Base-by-base conservation (phyloP, 306 rosid genomes). In the Begonia fuchsioides region DNA sequence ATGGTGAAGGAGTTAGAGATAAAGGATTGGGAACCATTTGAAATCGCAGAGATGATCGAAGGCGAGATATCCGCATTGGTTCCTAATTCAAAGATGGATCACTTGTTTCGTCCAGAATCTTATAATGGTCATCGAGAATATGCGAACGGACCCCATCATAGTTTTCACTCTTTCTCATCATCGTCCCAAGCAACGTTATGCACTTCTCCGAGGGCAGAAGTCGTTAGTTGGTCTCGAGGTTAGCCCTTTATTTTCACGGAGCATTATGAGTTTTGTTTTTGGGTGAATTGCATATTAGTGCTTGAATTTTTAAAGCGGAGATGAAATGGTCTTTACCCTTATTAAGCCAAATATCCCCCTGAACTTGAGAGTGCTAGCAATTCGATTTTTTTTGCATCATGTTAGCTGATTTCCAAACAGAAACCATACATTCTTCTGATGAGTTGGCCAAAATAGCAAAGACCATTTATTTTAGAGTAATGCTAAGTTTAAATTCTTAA, bases 1-100 rank as follows among this genome's bases (percentile, higher is more conserved):
- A 87, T 87, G 96, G 96, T 83, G 57, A 80, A 68, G 59, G 94
- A 87, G 65, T 72, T 87, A 76, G 94, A 83, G 71, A 83, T 87
- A 52, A 61, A 67, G 5, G 83, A 80, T 64, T 77, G 76, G 94
- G 87, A 73, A 55, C 96, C 94, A 26, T 75, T 55, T 58, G 94
- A 87, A 65, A 87, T 87, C 59, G 86, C 94, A 3, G 66, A 63
- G 47, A 82, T 82, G 92, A 87, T 87, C 43, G 81, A 87, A 72
- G 93, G 66, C 47, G 96, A 77, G 69, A 71, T 83, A 50, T 78
- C 76, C 20, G 61, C 73, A 18, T 57, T 83, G 20, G 60, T 76
- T 32, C 96, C 96, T 11, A 62, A 69, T 26, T 62, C 78, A 76
- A 74, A 69, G 61, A 58, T 55, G 39, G 38, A 62, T 49, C 68